Evolutionary conservation across 805 yeast genomes (phyloP), one percentile per base, ranked within the genome.

Genomic region (Hanseniaspora occidentalis): DNA sequence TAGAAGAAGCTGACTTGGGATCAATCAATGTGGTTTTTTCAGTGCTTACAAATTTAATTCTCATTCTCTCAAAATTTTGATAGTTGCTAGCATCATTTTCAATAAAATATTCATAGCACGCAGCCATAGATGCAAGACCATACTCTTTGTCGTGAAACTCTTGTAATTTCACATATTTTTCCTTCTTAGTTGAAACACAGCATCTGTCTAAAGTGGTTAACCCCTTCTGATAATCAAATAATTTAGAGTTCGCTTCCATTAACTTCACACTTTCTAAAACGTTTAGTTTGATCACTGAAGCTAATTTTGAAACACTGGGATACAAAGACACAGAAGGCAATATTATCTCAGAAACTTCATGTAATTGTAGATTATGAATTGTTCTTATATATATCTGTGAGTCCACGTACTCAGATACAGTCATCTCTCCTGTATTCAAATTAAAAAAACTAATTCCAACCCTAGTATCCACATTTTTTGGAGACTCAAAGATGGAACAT

Each of bases 351-450:
- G 60, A 47, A 0, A 66, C 67, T 9, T 52, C 48, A 35, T 51
- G 53, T 1, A 67, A 51, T 16, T 57, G 58, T 1, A 68, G 38
- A 42, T 64, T 64, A 43, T 70, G 68, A 7, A 70, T 49, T 0
- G 71, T 65, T 35, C 72, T 51, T 2, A 68, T 67, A 41, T 57
- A 68, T 0, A 71, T 68, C 45, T 64, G 71, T 0, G 74, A 63
- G 46, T 70, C 75, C 16, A 60, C 50, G 11, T 63, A 53, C 11
- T 60, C 61, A 11, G 67, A 57, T 16, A 66, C 39, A 2, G 53
- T 53, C 42, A 69, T 41, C 26, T 55, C 61, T 3, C 70, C 71
- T 0, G 66, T 63, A 25, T 52, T 57, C 11, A 60, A 49, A 38
- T 63, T 56, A 4, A 66, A 40, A 31, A 66, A 56, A 36, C 70